Base-by-base conservation (phyloP, 176 grass and related monocot species). In the Cocos nucifera region DNA sequence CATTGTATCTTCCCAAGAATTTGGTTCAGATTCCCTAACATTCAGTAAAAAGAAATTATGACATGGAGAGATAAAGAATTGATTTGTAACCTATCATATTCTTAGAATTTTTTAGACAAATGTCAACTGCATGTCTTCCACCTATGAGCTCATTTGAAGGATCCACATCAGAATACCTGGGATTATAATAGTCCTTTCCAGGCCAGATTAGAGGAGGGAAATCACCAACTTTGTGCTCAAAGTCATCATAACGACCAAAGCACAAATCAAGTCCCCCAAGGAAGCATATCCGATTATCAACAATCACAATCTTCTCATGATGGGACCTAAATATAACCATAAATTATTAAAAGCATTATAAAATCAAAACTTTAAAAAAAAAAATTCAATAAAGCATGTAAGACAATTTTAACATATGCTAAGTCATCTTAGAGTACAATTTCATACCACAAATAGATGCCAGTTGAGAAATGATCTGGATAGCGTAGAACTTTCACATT, bases 181-280 rank as follows among this genome's bases (percentile, higher is more conserved):
- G 80, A 67, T 94, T 88, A 67, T 94, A 94, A 62, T 94, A 94
- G 79, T 88, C 89, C 25, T 94, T 94, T 87, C 89, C 89, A 39
- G 89, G 89, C 89, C 89, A 94, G 81, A 70, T 71, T 23, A 71
- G 57, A 68, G 89, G 32, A 56, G 77, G 80, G 9, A 78, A 60
- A 53, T 94, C 89, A 3, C 49, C 59, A 69, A 94, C 59, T 77
- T 84, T 84, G 57, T 94, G 89, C 17, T 94, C 74, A 59, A 78
- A 75, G 27, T 69, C 79, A 58, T 94, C 89, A 66, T 87, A 94
- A 30, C 89, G 89, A 49, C 89, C 89, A 82, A 94, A 94, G 64
- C 89, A 94, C 23, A 94, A 71, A 84, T 94, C 89, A 50, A 94
- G 84, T 28, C 89, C 89, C 59, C 89, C 89, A 62, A 87, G 76